Evolutionary conservation across 441 rosid species (phyloP), one percentile per base, ranked within the genome.

Genomic region (Gossypium davidsonii): DNA sequence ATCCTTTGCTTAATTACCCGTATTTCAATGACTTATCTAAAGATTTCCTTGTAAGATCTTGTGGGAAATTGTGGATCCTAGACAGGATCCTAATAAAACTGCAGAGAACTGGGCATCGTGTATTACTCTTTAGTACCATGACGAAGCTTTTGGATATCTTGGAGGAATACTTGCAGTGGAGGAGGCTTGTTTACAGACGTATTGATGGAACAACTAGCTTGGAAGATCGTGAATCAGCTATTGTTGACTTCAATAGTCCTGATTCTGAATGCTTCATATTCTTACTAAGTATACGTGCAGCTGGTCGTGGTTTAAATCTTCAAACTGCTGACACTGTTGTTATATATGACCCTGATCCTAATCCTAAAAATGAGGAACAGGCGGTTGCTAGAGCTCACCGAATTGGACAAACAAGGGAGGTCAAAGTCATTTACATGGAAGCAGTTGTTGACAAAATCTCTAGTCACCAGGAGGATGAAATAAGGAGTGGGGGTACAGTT

Each of bases 331-430:
- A 96, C 80, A 96, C 99, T 9, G 99, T 96, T 71, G 83, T 92
- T 77, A 96, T 96, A 77, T 96, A 96, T 77, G 99, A 96, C 88
- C 99, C 99, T 61, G 99, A 96, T 83, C 97, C 99, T 55, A 96
- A 96, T 81, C 99, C 99, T 18, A 96, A 96, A 82, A 96, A 96
- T 83, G 99, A 96, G 87, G 99, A 96, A 77, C 99, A 96, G 81
- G 99, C 99, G 71, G 98, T 96, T 85, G 99, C 99, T 44, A 96
- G 99, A 81, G 99, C 99, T 74, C 99, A 96, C 76, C 95, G 99
- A 76, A 96, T 93, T 82, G 99, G 99, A 73, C 99, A 96, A 82
- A 93, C 73, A 58, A 87, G 99, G 80, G 99, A 93, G 84, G 99
- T 96, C 37, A 96, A 92, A 80, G 98, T 96, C 58, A 92, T 96